Percentiles rank a stretch among this genome's conserved stretches.
phyloP scores from a whole-genome alignment of 2,329 filamentous ascomycete species.

The Aulographum hederae region DNA sequence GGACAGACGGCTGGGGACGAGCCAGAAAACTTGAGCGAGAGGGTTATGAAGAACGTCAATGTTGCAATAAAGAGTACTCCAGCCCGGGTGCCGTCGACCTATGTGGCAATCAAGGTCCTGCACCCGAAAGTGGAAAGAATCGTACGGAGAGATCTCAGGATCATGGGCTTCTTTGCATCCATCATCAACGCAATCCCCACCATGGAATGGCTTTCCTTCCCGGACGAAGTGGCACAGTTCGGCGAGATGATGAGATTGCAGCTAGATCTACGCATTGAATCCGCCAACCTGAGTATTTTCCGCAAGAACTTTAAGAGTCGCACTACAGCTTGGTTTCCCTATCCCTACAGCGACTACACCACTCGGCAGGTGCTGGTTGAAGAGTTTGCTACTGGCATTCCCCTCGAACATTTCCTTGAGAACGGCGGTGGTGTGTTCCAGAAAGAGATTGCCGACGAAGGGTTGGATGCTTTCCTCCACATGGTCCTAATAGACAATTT shows the following conservation, averaged over 20 bases:
- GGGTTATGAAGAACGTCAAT: slow-evolving; percentile 67
- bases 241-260: slow-evolving; percentile 99
- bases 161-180: slow-evolving; percentile 84
- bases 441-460: slow-evolving; percentile 84
- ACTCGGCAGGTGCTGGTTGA: slow-evolving; percentile 86
- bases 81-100: slow-evolving; percentile 68
- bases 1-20: slow-evolving; percentile 37
- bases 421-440: slow-evolving; percentile 87
- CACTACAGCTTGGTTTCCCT: slow-evolving; percentile 91
- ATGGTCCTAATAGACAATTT: slow-evolving; percentile 98
- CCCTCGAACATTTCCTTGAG: slow-evolving; percentile 74
- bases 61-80: slow-evolving; percentile 74
- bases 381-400: slow-evolving; percentile 90
- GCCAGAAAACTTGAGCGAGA: slow-evolving; percentile 41
- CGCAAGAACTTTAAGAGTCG: slow-evolving; percentile 77
- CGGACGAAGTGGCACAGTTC: slow-evolving; percentile 85
- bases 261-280: slow-evolving; percentile 84
- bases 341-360: slow-evolving; percentile 80
- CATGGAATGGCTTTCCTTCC: slow-evolving; percentile 92
- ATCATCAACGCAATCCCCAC: slow-evolving; percentile 76
- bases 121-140: slow-evolving; percentile 81
- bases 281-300: slow-evolving; percentile 76
- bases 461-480: slow-evolving; percentile 83
- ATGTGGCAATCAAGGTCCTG: slow-evolving; percentile 90
- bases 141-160: slow-evolving; percentile 76